These are phyloP conservation scores for Chlamydomonas sp. DNA, from an alignment of 139 green algal species.

Conservation along the genomic window DNA sequence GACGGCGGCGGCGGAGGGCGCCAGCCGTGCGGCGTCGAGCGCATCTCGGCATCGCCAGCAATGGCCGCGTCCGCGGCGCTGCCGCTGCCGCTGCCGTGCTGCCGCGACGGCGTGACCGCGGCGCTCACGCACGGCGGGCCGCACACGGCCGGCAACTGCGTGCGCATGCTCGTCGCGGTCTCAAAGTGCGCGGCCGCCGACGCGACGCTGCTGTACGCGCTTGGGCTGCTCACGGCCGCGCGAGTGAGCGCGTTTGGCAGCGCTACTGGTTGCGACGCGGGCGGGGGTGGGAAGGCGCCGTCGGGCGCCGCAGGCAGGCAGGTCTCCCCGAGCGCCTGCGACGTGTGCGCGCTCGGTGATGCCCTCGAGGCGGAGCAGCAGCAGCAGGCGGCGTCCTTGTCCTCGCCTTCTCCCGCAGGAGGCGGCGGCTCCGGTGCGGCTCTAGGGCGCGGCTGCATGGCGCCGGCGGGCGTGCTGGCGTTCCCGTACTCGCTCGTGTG, in stretches of 20 bases:
- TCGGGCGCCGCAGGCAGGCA: neutral
- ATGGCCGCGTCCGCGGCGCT: neutral
- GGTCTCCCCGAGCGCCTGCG: neutral
- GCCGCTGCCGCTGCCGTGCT: neutral
- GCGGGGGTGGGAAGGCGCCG: too few relatives aligned
- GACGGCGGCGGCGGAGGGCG: neutral
- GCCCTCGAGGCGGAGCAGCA: neutral
- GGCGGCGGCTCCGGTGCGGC: neutral
- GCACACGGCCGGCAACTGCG: constrained; percentile 6
- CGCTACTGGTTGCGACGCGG: too few relatives aligned
- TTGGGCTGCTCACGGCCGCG: constrained; percentile 21
- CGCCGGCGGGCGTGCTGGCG: neutral
- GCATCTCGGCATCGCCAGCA: neutral
- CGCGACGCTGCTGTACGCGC: constrained; percentile 22
- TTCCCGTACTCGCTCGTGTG: constrained; percentile 10
- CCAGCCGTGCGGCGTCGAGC: neutral
- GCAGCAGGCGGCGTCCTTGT: neutral
- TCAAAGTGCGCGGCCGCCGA: constrained; percentile 18
- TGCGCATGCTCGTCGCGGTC: constrained; percentile 35
- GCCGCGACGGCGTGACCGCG: neutral
- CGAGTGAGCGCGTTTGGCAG: constrained; percentile 2
- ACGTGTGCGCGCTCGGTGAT: neutral
- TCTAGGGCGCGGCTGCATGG: neutral
- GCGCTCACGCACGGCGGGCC: neutral
- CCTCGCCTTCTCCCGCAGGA: too few relatives aligned